These are phyloP conservation scores for Tieghemiomyces parasiticus DNA, from an alignment of 192 early-diverging fungal species.

Conservation along the genomic window DNA sequence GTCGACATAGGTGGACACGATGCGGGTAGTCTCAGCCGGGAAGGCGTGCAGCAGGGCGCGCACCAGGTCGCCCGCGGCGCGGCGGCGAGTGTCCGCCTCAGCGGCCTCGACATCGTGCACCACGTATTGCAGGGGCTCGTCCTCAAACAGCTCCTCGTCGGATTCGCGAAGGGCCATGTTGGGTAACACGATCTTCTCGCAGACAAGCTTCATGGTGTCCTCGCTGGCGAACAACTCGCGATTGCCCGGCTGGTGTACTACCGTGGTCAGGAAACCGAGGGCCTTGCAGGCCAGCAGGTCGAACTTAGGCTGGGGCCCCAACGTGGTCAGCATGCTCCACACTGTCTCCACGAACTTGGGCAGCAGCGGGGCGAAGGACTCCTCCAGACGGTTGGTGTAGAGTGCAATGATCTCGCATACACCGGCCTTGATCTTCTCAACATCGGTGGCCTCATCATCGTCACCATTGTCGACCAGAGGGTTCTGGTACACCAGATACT, in stretches of 20 bases:
- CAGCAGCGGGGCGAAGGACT: conserved; percentile 59
- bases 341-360: conserved; percentile 74
- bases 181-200: conserved; percentile 80
- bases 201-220: conserved; percentile 64
- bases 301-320: conserved; percentile 54
- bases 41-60: conserved; percentile 83
- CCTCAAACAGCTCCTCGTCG: conserved; percentile 93
- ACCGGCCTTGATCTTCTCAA: conserved; percentile 83
- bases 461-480: conserved; percentile 50
- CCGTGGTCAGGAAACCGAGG: conserved; percentile 76
- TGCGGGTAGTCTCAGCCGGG: conserved; percentile 65
- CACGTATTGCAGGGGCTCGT: conserved; percentile 92
- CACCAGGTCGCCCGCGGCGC: conserved; percentile 82
- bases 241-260: conserved; percentile 62
- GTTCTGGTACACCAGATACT: conserved; percentile 75
- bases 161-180: conserved; percentile 75
- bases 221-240: conserved; percentile 52
- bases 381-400: conserved; percentile 82
- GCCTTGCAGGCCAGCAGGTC: conserved; percentile 81
- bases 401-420: conserved; percentile 88
- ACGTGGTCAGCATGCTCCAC: conserved; percentile 72
- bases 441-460: conserved; percentile 54
- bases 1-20: conserved; percentile 62
- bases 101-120: conserved; percentile 81
- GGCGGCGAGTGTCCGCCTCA: conserved; percentile 85